Conservation (phyloP, 169 alveolate species). For the Theileria sp. region DNA sequence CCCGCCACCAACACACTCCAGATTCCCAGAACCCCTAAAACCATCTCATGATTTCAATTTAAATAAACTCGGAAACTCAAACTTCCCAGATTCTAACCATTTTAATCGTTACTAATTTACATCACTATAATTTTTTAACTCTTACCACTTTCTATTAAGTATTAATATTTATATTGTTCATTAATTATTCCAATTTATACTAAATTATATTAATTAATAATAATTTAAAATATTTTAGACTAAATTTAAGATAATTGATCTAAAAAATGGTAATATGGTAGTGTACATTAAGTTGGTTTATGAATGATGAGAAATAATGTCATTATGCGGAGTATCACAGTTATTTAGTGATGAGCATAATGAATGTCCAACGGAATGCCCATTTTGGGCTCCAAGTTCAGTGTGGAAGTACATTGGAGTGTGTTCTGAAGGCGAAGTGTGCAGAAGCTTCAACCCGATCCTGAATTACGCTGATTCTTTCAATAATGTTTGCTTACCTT, state of each 20-base stretch:
- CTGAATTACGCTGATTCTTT: conserved; percentile 61
- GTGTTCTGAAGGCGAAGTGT: conserved; percentile 55
- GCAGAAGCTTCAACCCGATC: conserved; percentile 67
- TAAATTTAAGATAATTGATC: neutral
- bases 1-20: conserved; percentile 3
- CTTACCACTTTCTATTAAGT: neutral
- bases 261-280: neutral
- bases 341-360: conserved; percentile 46
- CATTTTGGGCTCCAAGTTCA: conserved; percentile 67
- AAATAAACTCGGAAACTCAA: conserved; percentile 8
- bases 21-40: neutral
- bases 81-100: conserved; percentile 8
- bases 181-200: too few relatives aligned
- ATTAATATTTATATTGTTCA: too few relatives aligned
- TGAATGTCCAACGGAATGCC: conserved; percentile 70
- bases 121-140: neutral
- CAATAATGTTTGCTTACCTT: conserved; percentile 66
- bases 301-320: conserved; percentile 19
- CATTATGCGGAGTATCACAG: conserved; percentile 64
- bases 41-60: conserved; percentile 2
- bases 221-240: too few relatives aligned
- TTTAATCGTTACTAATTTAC: neutral
- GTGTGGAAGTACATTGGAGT: conserved; percentile 76
- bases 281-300: too few relatives aligned
- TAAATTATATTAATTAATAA: neutral